These are phyloP conservation scores for Nyssa sinensis DNA, from an alignment of 148 eudicot species.

Conservation along the genomic window DNA sequence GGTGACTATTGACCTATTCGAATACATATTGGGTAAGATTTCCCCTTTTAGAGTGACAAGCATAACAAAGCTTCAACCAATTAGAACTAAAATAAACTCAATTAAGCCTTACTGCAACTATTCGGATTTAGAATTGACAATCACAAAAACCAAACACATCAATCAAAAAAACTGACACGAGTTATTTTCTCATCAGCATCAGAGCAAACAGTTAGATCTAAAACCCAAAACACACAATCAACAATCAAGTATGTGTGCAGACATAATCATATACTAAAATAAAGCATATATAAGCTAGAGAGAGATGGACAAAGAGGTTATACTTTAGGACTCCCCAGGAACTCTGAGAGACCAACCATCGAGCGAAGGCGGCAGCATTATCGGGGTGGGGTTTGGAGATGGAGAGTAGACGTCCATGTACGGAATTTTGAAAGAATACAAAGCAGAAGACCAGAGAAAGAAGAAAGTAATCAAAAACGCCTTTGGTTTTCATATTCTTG, in stretches of 20 bases:
- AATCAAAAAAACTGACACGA: neutral
- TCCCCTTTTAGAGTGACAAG: neutral
- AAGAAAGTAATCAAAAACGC: neutral
- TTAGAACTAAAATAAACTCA: neutral
- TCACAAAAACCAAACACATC: neutral
- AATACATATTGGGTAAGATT: neutral
- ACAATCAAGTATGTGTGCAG: neutral
- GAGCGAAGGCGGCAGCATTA: slow-evolving; percentile 63
- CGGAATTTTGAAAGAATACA: slow-evolving; percentile 19
- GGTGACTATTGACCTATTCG: neutral
- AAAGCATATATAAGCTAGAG: neutral
- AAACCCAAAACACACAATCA: neutral
- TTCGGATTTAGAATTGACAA: neutral
- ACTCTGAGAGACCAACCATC: slow-evolving; percentile 72
- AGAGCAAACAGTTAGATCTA: neutral
- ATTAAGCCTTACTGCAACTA: neutral
- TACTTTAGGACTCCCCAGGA: slow-evolving; percentile 89
- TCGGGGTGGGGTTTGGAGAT: slow-evolving; percentile 42
- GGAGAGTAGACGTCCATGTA: slow-evolving; percentile 42
- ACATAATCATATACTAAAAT: neutral
- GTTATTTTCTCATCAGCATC: neutral
- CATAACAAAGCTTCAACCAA: neutral
- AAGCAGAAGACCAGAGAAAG: slow-evolving; percentile 13
- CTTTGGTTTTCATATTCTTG: neutral
- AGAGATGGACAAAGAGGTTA: slow-evolving; percentile 16